Conservation (phyloP, 129 eudicot species). For the Lonicera japonica region DNA sequence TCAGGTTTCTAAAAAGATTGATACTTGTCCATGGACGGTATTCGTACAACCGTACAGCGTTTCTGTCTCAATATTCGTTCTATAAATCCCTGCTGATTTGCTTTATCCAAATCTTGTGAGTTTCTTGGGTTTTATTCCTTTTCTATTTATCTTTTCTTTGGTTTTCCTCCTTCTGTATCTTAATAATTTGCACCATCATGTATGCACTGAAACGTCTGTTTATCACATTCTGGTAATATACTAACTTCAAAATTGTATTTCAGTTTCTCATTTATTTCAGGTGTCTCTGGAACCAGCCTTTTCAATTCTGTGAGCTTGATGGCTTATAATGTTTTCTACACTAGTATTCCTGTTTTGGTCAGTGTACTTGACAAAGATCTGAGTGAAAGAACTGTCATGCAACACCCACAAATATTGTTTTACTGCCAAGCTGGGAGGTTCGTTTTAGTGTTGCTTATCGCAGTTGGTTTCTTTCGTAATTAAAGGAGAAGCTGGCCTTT, state of each 20-base stretch:
- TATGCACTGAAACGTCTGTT: background rate
- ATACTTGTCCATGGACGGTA: conserved; percentile 98
- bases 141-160: background rate
- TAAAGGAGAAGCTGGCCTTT: background rate
- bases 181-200: background rate
- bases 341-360: conserved; percentile 88
- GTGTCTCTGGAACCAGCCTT: conserved; percentile 96
- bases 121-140: conserved; percentile 1
- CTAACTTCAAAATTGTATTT: conserved; percentile 29
- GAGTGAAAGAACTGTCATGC: conserved; percentile 89
- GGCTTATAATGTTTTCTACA: conserved; percentile 96
- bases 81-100: conserved; percentile 86
- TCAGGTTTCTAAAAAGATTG: conserved; percentile 81
- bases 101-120: conserved; percentile 96
- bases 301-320: conserved; percentile 97
- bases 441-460: background rate
- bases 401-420: conserved; percentile 91
- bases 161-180: background rate
- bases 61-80: conserved; percentile 91
- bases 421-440: conserved; percentile 99
- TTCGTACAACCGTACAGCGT: conserved; percentile 94
- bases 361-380: conserved; percentile 98
- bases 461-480: background rate
- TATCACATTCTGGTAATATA: background rate
- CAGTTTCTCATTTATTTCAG: conserved; percentile 95